Evolutionary conservation across 2,329 filamentous ascomycete species (phyloP).

Genomic region (Nigrospora sphaerica): DNA sequence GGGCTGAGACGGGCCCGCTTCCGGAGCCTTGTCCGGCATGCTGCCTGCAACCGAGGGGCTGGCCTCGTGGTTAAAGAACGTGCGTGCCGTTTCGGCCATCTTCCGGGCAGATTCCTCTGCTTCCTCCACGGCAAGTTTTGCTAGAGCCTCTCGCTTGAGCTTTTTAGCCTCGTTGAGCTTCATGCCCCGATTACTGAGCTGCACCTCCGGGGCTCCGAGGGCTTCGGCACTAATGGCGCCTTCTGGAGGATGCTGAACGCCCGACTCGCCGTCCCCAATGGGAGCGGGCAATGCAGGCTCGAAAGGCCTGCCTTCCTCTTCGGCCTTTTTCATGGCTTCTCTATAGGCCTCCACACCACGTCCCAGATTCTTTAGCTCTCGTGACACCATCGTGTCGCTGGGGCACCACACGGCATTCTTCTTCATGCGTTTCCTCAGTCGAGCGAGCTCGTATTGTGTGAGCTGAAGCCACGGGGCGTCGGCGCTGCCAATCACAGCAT

Average conservation of each 20-base stretch:
- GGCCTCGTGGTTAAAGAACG: constrained; percentile 30
- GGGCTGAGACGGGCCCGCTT: constrained; percentile 12
- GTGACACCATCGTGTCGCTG: constrained; percentile 77
- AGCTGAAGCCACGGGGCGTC: constrained; percentile 61
- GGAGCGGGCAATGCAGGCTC: constrained; percentile 34
- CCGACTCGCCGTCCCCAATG: constrained; percentile 41
- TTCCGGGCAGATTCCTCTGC: constrained; percentile 50
- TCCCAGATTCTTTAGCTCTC: constrained; percentile 65
- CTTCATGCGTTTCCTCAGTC: constrained; percentile 79
- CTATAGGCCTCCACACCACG: constrained; percentile 58
- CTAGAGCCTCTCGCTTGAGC: constrained; percentile 59
- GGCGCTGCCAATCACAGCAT: constrained; percentile 49
- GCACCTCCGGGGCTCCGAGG: constrained; percentile 52
- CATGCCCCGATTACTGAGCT: constrained; percentile 66
- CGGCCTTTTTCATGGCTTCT: constrained; percentile 56
- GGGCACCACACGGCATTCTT: constrained; percentile 84
- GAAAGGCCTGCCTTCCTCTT: constrained; percentile 58
- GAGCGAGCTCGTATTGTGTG: constrained; percentile 57
- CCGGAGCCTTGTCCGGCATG: constrained; percentile 21
- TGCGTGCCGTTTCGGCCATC: constrained; percentile 38
- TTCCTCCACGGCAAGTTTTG: constrained; percentile 55
- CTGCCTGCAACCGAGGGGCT: constrained; percentile 23
- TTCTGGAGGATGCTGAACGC: constrained; percentile 45
- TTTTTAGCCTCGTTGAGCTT: constrained; percentile 74
- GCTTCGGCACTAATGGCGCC: constrained; percentile 54